phyloP scores from a whole-genome alignment of 495 filamentous ascomycete genomes.

The Physcia stellaris region DNA sequence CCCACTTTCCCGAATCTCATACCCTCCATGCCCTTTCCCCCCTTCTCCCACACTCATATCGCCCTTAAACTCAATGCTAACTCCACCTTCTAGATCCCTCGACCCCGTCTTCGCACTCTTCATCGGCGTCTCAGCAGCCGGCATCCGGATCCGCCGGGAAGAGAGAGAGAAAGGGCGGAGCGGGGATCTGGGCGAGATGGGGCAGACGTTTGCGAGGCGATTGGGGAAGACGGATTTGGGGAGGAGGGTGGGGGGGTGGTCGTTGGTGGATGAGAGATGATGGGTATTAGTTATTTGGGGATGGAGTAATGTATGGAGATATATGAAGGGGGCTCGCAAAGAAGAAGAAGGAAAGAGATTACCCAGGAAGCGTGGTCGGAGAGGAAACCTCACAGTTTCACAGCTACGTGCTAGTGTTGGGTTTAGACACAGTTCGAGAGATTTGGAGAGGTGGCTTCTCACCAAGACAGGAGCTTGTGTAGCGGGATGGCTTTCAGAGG shows the following conservation, averaged over 20 bases:
- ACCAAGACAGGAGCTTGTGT: too few relatives aligned
- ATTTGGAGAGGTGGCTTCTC: too few relatives aligned
- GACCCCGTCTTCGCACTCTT: constrained; percentile 80
- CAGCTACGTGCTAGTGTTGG: too few relatives aligned
- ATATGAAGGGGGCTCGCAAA: background rate
- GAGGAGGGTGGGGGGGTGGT: constrained; percentile 1
- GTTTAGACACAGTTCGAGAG: too few relatives aligned
- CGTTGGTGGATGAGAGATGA: background rate
- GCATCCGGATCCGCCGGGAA: constrained; percentile 58
- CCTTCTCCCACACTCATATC: background rate
- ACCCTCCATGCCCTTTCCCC: background rate
- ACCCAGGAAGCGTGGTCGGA: too few relatives aligned
- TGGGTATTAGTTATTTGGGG: too few relatives aligned
- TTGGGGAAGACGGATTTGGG: constrained; percentile 20
- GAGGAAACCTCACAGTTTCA: too few relatives aligned
- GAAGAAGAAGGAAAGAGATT: too few relatives aligned
- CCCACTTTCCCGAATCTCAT: background rate
- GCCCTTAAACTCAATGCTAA: background rate
- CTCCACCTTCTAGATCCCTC: constrained; percentile 34
- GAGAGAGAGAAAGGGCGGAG: constrained; percentile 45
- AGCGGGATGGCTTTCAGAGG: too few relatives aligned
- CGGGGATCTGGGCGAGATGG: constrained; percentile 15
- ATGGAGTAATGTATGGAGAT: background rate
- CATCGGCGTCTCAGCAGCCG: constrained; percentile 55
- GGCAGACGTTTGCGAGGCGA: constrained; percentile 16